These are phyloP conservation scores for Naganishia antarctica DNA, from an alignment of 768 basidiomycete species.

Conservation along the genomic window DNA sequence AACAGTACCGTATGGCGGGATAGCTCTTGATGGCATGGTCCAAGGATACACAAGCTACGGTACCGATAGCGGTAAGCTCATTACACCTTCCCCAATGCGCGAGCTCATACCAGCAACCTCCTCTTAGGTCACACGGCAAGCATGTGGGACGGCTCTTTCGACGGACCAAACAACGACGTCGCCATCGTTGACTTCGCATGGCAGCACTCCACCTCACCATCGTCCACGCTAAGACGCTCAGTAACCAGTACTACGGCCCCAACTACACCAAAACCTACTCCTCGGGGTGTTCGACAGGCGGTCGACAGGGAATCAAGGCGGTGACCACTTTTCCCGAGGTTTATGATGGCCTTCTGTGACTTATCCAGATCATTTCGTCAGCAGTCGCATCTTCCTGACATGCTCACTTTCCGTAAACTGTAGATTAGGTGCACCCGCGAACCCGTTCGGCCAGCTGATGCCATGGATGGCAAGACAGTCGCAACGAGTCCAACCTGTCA, in stretches of 20 bases:
- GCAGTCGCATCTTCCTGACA: too few species aligned
- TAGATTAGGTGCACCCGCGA: slow-evolving; percentile 35
- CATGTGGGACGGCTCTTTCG: slow-evolving; percentile 16
- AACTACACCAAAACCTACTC: not conserved
- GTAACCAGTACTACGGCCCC: not conserved
- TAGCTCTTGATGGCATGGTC: slow-evolving; percentile 4
- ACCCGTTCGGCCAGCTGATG: slow-evolving; percentile 36
- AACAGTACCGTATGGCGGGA: not conserved
- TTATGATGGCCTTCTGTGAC: slow-evolving; percentile 1
- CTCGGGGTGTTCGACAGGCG: slow-evolving; percentile 2
- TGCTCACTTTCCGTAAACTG: not conserved
- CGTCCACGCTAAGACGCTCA: not conserved
- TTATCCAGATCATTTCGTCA: not conserved
- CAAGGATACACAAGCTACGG: not conserved
- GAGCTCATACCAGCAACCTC: not conserved
- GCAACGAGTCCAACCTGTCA: slow-evolving; percentile 27
- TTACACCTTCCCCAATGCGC: too few species aligned
- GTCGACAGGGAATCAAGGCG: slow-evolving; percentile 8
- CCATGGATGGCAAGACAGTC: slow-evolving; percentile 31
- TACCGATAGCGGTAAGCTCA: not conserved
- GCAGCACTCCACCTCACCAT: slow-evolving; percentile 7
- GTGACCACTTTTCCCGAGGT: slow-evolving; percentile 2
- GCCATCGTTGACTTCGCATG: slow-evolving; percentile 7
- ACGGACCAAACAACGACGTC: not conserved
- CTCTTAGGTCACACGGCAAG: not conserved